Conservation (phyloP, 2,329 filamentous ascomycete species). For the Aureobasidium musti region DNA sequence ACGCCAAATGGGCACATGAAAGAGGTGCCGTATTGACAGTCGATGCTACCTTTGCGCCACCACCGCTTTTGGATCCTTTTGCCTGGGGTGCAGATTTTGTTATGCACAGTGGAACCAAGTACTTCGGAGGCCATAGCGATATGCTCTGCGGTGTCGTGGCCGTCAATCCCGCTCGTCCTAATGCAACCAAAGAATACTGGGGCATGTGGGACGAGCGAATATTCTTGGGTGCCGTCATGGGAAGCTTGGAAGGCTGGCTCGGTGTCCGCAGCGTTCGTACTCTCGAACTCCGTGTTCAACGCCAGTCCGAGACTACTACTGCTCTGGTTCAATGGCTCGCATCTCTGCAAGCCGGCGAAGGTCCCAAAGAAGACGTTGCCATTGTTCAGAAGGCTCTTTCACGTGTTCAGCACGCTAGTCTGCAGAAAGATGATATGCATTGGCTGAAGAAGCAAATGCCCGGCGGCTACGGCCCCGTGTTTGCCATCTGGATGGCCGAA, state of each 20-base stretch:
- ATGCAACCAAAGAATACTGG: conserved; percentile 56
- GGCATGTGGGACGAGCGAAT: conserved; percentile 68
- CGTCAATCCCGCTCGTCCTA: conserved; percentile 52
- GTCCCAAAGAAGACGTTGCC: conserved; percentile 46
- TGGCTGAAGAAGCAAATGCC: conserved; percentile 93
- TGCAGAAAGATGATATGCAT: conserved; percentile 66
- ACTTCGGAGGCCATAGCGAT: conserved; percentile 93
- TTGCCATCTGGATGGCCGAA: conserved; percentile 68
- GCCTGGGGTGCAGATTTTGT: conserved; percentile 76
- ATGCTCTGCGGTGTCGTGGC: conserved; percentile 84
- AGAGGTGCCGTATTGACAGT: conserved; percentile 76
- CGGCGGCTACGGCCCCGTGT: conserved; percentile 84
- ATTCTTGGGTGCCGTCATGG: conserved; percentile 81
- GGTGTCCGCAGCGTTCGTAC: conserved; percentile 84
- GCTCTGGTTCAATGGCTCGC: conserved; percentile 72
- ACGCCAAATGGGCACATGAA: conserved; percentile 69
- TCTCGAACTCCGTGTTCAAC: conserved; percentile 75
- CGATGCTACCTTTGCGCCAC: conserved; percentile 91
- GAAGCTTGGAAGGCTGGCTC: conserved; percentile 87
- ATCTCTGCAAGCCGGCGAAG: conserved; percentile 47
- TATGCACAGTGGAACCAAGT: conserved; percentile 95
- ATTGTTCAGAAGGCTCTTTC: conserved; percentile 58
- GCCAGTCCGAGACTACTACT: conserved; percentile 72
- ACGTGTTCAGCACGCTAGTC: conserved; percentile 71
- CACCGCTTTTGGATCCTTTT: conserved; percentile 85